Evolutionary conservation across 768 basidiomycete genomes (phyloP), one percentile per base, ranked within the genome.

Genomic region (Hemileccinum impolitum): DNA sequence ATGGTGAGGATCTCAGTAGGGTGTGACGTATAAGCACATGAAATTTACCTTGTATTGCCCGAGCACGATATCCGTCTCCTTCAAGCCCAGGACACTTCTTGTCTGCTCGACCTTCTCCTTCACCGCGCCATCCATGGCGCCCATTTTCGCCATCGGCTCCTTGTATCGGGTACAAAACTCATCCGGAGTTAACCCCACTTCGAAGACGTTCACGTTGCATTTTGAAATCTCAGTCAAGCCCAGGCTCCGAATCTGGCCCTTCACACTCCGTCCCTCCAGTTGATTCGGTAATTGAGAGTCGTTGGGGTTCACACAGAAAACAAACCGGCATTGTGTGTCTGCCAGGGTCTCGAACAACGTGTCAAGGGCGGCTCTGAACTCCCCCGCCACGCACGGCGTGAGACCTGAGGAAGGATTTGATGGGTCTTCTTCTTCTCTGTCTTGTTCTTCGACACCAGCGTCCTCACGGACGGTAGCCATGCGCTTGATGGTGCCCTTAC

Each of bases 201-300:
- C 87, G 53, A 87, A 94, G 28, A 85, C 75, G 54, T 77, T 81
- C 28, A 73, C 73, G 47, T 75, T 79, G 40, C 88, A 70, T 62
- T 76, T 80, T 6, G 87, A 81, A 53, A 97, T 78, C 70, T 92
- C 90, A 2, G 84, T 70, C 57, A 98, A 60, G 0, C 93, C 90
- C 21, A 85, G 61, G 48, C 88, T 87, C 43, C 89, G 77, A 32
- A 98, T 85, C 70, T 98, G 95, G 0, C 90, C 89, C 66, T 94
- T 95, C 42, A 97, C 87, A 35, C 87, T 85, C 39, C 94, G 76
- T 11, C 90, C 89, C 72, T 98, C 95, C 45, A 97, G 73, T 64
- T 97, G 94, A 63, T 93, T 91, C 34, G 94, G 93, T 17, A 97
- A 71, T 62, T 95, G 95, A 21, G 91, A 85, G 70, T 97, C 94